Percentiles rank a stretch among this genome's conserved stretches.
phyloP scores from a whole-genome alignment of 805 yeast genomes.

The Kregervanrija fluxuum region DNA sequence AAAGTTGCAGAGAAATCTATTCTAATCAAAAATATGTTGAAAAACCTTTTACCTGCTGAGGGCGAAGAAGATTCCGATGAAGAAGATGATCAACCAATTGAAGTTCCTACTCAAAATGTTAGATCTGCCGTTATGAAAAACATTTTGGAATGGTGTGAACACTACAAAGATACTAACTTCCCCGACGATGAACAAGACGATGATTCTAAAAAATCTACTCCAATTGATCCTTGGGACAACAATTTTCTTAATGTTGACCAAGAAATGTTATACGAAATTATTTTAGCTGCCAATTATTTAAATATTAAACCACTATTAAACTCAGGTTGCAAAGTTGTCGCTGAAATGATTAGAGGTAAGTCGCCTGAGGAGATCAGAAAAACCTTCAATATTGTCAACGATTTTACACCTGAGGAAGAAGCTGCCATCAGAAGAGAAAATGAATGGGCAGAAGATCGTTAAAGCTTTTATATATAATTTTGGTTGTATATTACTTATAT shows the following conservation, averaged over 20 bases:
- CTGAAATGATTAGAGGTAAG: constrained; percentile 77
- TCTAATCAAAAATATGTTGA: constrained; percentile 78
- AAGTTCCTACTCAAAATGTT: constrained; percentile 87
- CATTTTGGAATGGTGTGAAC: constrained; percentile 95
- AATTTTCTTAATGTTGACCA: constrained; percentile 91
- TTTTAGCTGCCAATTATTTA: constrained; percentile 72
- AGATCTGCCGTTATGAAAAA: constrained; percentile 80
- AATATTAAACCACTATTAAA: constrained; percentile 69
- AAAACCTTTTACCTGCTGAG: constrained; percentile 45
- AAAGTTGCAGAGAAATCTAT: constrained; percentile 83
- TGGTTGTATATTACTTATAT: neutral
- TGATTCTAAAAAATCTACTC: constrained; percentile 80
- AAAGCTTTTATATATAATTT: constrained; percentile 6
- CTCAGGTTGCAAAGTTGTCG: constrained; percentile 75
- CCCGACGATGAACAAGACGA: constrained; percentile 77
- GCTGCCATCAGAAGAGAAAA: constrained; percentile 82
- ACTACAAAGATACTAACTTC: constrained; percentile 74
- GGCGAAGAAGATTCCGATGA: constrained; percentile 34
- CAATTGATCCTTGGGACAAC: constrained; percentile 93
- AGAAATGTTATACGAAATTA: constrained; percentile 77
- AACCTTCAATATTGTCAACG: constrained; percentile 74
- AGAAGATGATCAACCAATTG: constrained; percentile 61
- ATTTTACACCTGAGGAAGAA: constrained; percentile 81
- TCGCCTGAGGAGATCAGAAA: constrained; percentile 75
- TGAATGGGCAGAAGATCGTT: constrained; percentile 89